Conservation (phyloP, 345 rosid species). For the Combretum micranthum region DNA sequence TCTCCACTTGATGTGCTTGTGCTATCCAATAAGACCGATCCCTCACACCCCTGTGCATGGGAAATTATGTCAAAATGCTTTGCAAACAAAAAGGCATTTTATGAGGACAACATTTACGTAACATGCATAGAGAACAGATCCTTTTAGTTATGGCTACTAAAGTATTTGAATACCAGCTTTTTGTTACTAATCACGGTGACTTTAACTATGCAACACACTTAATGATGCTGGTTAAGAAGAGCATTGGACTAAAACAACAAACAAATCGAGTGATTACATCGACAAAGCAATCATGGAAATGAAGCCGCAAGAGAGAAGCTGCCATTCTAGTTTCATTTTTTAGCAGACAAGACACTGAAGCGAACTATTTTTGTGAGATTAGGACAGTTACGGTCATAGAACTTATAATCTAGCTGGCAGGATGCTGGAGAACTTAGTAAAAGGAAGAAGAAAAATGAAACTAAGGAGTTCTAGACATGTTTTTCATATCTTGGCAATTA, state of each 20-base stretch:
- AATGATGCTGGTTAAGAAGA: not conserved
- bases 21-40: conserved; percentile 49
- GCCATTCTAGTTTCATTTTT: conserved; percentile 59
- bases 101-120: too few relatives aligned
- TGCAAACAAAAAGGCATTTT: not conserved
- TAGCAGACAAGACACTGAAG: conserved; percentile 43
- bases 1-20: conserved; percentile 31
- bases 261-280: conserved; percentile 28
- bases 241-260: not conserved
- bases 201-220: too few relatives aligned
- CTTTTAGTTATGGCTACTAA: too few relatives aligned
- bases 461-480: conserved; percentile 11
- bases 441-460: conserved; percentile 20
- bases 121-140: too few relatives aligned
- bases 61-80: not conserved
- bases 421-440: conserved; percentile 24
- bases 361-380: conserved; percentile 33
- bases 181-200: too few relatives aligned
- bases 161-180: too few relatives aligned
- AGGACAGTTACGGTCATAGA: conserved; percentile 44
- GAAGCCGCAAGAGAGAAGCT: conserved; percentile 60
- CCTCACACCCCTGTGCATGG: conserved; percentile 67
- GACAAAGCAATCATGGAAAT: conserved; percentile 65
- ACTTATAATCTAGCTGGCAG: conserved; percentile 50
- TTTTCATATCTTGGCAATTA: conserved; percentile 22